phyloP scores from a whole-genome alignment of 805 yeast genomes.

The Yamadazyma insecticola region DNA sequence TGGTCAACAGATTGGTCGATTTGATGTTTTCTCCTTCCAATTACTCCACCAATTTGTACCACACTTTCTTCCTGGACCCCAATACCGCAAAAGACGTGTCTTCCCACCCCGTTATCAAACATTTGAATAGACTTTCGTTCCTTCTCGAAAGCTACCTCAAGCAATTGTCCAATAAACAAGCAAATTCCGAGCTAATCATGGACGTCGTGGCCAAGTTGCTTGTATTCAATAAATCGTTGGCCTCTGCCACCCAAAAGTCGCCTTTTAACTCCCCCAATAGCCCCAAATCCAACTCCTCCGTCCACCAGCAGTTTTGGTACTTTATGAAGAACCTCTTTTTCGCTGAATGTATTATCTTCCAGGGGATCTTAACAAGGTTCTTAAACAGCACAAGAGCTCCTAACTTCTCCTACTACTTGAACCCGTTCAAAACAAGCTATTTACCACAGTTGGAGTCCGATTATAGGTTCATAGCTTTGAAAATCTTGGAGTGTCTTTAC shows the following conservation, averaged over 20 bases:
- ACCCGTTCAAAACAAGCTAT: constrained; percentile 4
- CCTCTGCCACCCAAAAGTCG: constrained; percentile 12
- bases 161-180: constrained; percentile 9
- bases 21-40: constrained; percentile 16
- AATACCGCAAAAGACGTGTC: not conserved
- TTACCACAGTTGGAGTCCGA: constrained; percentile 19
- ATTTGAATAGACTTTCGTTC: constrained; percentile 45
- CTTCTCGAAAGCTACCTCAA: constrained; percentile 35
- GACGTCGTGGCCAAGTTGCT: constrained; percentile 19
- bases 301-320: constrained; percentile 29
- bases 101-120: constrained; percentile 41
- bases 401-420: constrained; percentile 1
- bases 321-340: constrained; percentile 41
- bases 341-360: constrained; percentile 46
- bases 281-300: constrained; percentile 4
- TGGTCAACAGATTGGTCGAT: constrained; percentile 14
- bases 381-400: constrained; percentile 11
- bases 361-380: constrained; percentile 41
- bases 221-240: constrained; percentile 23
- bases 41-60: constrained; percentile 12
- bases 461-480: constrained; percentile 22
- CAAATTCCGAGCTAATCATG: constrained; percentile 15
- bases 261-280: constrained; percentile 11
- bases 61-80: constrained; percentile 10
- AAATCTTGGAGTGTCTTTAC: constrained; percentile 38